A percentile compares a stretch with the other conserved stretches of the same genome.
Evolutionary conservation across 2,329 filamentous ascomycete genomes (phyloP).

Genomic region (Trichoderma atroviride): DNA sequence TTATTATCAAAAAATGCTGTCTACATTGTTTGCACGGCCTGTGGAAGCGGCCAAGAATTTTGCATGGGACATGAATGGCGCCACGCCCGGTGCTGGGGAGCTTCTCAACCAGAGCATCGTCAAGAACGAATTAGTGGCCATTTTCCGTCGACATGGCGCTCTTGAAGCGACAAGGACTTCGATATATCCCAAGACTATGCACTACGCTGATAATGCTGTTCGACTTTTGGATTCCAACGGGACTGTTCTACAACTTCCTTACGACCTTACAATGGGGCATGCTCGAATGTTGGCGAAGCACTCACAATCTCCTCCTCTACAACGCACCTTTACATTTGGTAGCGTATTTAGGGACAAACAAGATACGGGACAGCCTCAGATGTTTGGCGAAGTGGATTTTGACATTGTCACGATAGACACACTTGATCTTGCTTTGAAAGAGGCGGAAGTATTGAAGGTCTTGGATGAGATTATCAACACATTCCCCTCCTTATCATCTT

Average conservation of each 20-base stretch:
- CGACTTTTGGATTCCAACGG: constrained; percentile 81
- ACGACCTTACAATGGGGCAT: constrained; percentile 86
- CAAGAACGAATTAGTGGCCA: constrained; percentile 71
- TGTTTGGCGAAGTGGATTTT: constrained; percentile 90
- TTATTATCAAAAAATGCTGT: constrained; percentile 87
- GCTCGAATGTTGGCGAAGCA: constrained; percentile 81
- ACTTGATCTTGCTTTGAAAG: constrained; percentile 81
- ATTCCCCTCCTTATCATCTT: constrained; percentile 73
- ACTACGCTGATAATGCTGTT: constrained; percentile 74
- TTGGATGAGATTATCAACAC: constrained; percentile 84
- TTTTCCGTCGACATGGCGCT: constrained; percentile 89
- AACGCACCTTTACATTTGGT: constrained; percentile 85
- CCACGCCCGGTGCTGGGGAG: constrained; percentile 58
- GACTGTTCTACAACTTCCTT: constrained; percentile 90
- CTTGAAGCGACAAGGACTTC: constrained; percentile 75
- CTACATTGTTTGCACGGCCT: constrained; percentile 77
- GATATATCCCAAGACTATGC: constrained; percentile 78
- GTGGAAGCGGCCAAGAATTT: constrained; percentile 80
- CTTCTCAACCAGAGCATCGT: constrained; percentile 73
- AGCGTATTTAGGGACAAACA: constrained; percentile 80
- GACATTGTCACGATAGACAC: constrained; percentile 88
- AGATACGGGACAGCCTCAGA: constrained; percentile 78
- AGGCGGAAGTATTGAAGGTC: constrained; percentile 92
- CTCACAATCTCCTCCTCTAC: constrained; percentile 60
- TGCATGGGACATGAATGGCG: constrained; percentile 71